Conservation (phyloP, 1,284 basidiomycete genomes). For the Ganoderma leucocontextum region DNA sequence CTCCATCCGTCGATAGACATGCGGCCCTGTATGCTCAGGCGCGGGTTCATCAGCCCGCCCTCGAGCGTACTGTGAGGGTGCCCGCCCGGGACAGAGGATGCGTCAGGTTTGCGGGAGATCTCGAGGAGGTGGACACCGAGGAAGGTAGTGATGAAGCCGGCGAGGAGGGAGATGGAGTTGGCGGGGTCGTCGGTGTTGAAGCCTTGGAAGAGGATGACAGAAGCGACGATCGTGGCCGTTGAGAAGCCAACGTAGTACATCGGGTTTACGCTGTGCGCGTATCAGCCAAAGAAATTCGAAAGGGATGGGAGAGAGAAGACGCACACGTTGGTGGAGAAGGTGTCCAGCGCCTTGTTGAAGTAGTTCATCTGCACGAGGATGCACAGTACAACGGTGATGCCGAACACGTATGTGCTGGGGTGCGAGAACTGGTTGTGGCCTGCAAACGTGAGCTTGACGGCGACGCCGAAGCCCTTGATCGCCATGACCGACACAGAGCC, state of each 20-base stretch:
- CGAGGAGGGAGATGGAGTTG: slow-evolving; percentile 86
- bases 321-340: slow-evolving; percentile 97
- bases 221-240: slow-evolving; percentile 92
- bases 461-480: slow-evolving; percentile 96
- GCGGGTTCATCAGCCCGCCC: slow-evolving; percentile 80
- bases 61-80: slow-evolving; percentile 66
- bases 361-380: slow-evolving; percentile 99
- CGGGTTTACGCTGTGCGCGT: slow-evolving; percentile 89
- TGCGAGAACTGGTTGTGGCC: slow-evolving; percentile 98
- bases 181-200: slow-evolving; percentile 90
- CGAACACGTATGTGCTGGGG: slow-evolving; percentile 95
- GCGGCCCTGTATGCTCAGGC: slow-evolving; percentile 72
- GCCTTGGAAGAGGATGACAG: slow-evolving; percentile 95
- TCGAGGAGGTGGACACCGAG: slow-evolving; percentile 54
- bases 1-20: slow-evolving; percentile 78
- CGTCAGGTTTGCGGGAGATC: slow-evolving; percentile 75
- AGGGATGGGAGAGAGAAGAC: slow-evolving; percentile 44
- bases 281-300: slow-evolving; percentile 88
- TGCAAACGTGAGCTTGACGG: slow-evolving; percentile 92
- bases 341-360: slow-evolving; percentile 98
- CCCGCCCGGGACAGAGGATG: slow-evolving; percentile 52
- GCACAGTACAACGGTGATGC: slow-evolving; percentile 83
- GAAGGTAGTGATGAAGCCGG: slow-evolving; percentile 81
- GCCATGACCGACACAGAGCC: slow-evolving; percentile 93
- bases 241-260: slow-evolving; percentile 99